A percentile compares a stretch with the other conserved stretches of the same genome.
phyloP scores from a whole-genome alignment of 306 rosid genomes.

The Coriaria nepalensis region DNA sequence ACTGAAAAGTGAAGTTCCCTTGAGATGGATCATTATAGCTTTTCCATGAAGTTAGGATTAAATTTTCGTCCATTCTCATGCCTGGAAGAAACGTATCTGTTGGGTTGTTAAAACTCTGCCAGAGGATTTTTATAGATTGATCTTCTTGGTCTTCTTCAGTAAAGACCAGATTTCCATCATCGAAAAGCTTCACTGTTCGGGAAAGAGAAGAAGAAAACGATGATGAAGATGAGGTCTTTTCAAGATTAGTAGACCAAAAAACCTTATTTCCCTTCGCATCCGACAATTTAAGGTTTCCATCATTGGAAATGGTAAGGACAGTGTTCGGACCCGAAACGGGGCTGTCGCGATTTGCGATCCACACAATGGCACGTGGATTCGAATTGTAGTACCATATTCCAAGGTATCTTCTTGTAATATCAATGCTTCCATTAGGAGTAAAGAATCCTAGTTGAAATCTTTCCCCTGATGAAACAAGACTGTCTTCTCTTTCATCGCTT shows the following conservation, averaged over 20 bases:
- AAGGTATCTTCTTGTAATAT: slow-evolving; percentile 42
- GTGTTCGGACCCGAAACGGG: slow-evolving; percentile 42
- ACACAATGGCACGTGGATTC: slow-evolving; percentile 42
- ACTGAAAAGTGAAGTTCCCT: slow-evolving; percentile 66
- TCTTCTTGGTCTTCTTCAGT: slow-evolving; percentile 24
- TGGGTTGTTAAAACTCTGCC: slow-evolving; percentile 69
- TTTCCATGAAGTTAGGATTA: slow-evolving; percentile 56
- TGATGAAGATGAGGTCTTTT: not conserved
- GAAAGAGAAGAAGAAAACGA: slow-evolving; percentile 10
- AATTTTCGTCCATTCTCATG: slow-evolving; percentile 43
- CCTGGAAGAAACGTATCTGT: slow-evolving; percentile 78
- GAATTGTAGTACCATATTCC: slow-evolving; percentile 65
- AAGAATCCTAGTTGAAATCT: slow-evolving; percentile 58
- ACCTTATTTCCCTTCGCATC: slow-evolving; percentile 26
- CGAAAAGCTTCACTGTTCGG: slow-evolving; percentile 35
- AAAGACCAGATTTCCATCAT: slow-evolving; percentile 44
- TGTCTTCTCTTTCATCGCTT: slow-evolving; percentile 20
- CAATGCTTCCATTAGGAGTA: slow-evolving; percentile 47
- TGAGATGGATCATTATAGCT: slow-evolving; percentile 41
- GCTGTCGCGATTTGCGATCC: slow-evolving; percentile 63
- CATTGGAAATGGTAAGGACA: slow-evolving; percentile 34
- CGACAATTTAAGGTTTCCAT: slow-evolving; percentile 50
- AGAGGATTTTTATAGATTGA: slow-evolving; percentile 19
- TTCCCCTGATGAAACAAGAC: slow-evolving; percentile 50
- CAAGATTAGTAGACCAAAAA: slow-evolving; percentile 45